Percentiles rank a stretch among this genome's conserved stretches.
These are phyloP conservation scores for Xylaria grammica DNA, from an alignment of 495 filamentous ascomycete species.

Conservation along the genomic window DNA sequence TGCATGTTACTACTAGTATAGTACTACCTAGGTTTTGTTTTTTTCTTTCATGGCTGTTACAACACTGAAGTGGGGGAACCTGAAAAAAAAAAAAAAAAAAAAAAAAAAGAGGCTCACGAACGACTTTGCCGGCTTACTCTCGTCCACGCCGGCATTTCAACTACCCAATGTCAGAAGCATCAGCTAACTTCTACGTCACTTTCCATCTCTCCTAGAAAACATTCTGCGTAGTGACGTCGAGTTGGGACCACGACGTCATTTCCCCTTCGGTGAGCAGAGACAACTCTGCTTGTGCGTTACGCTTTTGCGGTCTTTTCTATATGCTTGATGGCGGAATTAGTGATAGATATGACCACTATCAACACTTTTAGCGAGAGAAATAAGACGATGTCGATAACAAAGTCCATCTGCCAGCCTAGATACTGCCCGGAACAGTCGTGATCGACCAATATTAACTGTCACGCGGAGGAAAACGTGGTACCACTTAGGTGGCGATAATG, in stretches of 20 bases:
- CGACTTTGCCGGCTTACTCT: constrained; percentile 9
- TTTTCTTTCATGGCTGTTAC: not conserved
- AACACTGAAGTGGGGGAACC: not conserved
- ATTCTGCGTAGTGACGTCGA: constrained; percentile 10
- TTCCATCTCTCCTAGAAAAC: not conserved
- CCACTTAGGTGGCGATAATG: constrained; percentile 21
- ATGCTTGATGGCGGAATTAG: not conserved
- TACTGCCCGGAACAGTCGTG: constrained; percentile 10
- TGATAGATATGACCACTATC: constrained; percentile 6
- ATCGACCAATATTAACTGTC: constrained; percentile 18
- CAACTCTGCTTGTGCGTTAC: not conserved
- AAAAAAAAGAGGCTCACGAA: not conserved
- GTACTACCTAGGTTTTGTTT: not conserved
- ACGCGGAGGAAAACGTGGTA: constrained; percentile 21
- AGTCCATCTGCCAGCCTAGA: not conserved
- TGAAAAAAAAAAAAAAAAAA: not conserved
- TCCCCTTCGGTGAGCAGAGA: constrained; percentile 17
- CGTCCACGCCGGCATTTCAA: not conserved
- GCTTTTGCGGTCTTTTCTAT: constrained; percentile 7
- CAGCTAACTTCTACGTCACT: constrained; percentile 8
- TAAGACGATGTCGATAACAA: not conserved
- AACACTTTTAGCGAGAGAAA: constrained; percentile 10
- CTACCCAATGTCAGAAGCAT: not conserved
- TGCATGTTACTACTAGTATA: not conserved
- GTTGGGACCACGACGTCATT: constrained; percentile 9